Evolutionary conservation across 108 stramenopile species (phyloP), one percentile per base, ranked within the genome.

Genomic region (Pseudonitzschia multiseries): DNA sequence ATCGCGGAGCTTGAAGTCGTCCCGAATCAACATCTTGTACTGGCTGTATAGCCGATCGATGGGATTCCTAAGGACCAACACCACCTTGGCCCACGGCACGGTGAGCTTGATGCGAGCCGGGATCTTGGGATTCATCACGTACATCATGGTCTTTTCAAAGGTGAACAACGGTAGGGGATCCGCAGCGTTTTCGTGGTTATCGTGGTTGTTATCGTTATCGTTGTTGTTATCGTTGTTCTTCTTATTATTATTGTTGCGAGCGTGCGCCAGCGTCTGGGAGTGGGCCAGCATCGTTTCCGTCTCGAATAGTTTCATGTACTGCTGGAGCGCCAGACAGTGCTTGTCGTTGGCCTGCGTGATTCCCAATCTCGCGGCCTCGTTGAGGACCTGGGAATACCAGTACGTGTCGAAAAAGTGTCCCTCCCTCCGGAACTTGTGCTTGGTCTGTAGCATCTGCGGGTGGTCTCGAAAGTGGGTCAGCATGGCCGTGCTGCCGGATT

Each of bases 401-500:
- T 86, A 75, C 89, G 93, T 95, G 71, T 98, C 98, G 56, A 98
- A 89, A 71, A 89, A 97, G 69, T 98, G 98, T 27, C 96, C 86
- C 80, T 98, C 98, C 20, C 88, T 62, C 4, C 88, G 65, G 46
- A 72, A 67, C 22, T 50, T 46, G 59, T 18, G 86, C 81, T 80
- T 71, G 5, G 88, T 87, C 36, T 76, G 73, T 3, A 80, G 72
- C 2, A 97, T 81, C 43, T 84, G 70, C 0, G 98, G 94, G 84
- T 99, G 98, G 61, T 93, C 89, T 57, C 73, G 71, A 10, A 97
- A 60, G 68, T 93, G 93, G 46, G 97, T 93, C 56, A 87, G 91
- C 41, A 98, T 65, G 54, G 86, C 74, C 3, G 97, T 96, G 26
- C 96, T 98, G 24, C 97, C 97, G 56, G 87, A 81, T 71, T 97